Evolutionary conservation across 352 stramenopile genomes (phyloP).

Genomic region (Pythium dissotocum): DNA sequence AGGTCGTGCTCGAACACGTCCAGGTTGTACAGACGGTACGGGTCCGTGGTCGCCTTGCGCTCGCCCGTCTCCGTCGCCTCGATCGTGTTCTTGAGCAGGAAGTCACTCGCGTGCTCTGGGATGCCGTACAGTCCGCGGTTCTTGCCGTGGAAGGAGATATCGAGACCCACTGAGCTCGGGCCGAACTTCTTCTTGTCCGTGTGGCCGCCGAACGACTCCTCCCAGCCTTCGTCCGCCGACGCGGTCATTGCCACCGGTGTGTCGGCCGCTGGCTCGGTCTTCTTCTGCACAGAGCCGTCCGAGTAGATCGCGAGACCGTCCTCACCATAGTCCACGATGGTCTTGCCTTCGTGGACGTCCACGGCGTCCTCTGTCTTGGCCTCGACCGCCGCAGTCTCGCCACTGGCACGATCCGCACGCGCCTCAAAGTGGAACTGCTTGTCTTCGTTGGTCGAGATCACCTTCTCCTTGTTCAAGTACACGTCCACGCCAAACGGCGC

Average conservation of each 20-base stretch:
- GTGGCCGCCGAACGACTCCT: conserved; percentile 96
- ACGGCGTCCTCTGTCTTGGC: conserved; percentile 30
- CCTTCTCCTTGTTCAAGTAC: conserved; percentile 62
- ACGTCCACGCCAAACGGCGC: conserved; percentile 65
- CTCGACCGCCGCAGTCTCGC: conserved; percentile 30
- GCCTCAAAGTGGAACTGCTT: conserved; percentile 76
- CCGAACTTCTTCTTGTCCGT: conserved; percentile 82
- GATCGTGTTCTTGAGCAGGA: conserved; percentile 93
- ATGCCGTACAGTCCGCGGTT: conserved; percentile 94
- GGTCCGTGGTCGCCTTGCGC: conserved; percentile 74
- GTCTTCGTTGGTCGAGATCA: conserved; percentile 65
- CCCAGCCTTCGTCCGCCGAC: conserved; percentile 82
- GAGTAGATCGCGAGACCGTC: conserved; percentile 97
- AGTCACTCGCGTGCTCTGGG: conserved; percentile 96
- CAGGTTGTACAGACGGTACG: conserved; percentile 99
- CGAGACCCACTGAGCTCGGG: conserved; percentile 94
- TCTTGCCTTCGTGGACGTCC: conserved; percentile 88
- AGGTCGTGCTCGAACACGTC: conserved; percentile 99
- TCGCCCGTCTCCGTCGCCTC: conserved; percentile 27
- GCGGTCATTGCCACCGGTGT: conserved; percentile 17
- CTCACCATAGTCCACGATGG: conserved; percentile 97
- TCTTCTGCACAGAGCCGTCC: conserved; percentile 89
- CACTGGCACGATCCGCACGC: conserved; percentile 64
- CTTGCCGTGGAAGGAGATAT: conserved; percentile 92
- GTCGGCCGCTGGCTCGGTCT: conserved; percentile 33